Conservation (phyloP, 2,329 filamentous ascomycete species). For the Myriosclerotinia duriaeana region DNA sequence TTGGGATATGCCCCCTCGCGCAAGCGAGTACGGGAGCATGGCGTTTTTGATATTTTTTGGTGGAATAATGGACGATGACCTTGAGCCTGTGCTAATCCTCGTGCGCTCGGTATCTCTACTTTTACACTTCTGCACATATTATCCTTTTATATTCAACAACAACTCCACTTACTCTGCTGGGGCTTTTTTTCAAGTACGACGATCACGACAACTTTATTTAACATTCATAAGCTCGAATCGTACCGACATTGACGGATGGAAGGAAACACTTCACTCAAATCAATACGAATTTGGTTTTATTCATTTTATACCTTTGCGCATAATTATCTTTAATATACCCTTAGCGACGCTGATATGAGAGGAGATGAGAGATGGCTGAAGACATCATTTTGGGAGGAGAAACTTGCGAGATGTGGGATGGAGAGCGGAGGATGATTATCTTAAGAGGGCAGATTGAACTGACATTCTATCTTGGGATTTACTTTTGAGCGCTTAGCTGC, state of each 20-base stretch:
- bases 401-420: neutral
- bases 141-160: constrained; percentile 28
- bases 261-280: constrained; percentile 13
- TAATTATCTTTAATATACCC: constrained; percentile 15
- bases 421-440: neutral
- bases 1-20: constrained; percentile 28
- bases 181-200: constrained; percentile 5
- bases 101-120: constrained; percentile 37
- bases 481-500: constrained; percentile 20
- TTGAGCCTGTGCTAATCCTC: constrained; percentile 40
- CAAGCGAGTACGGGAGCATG: constrained; percentile 32
- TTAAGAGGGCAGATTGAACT: neutral
- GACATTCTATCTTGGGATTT: neutral
- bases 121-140: constrained; percentile 32
- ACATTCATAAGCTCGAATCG: constrained; percentile 14
- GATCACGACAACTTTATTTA: constrained; percentile 13
- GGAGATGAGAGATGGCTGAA: constrained; percentile 4
- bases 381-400: constrained; percentile 5
- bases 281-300: constrained; percentile 8
- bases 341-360: neutral
- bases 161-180: constrained; percentile 23
- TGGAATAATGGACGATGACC: constrained; percentile 28
- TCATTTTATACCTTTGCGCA: constrained; percentile 5
- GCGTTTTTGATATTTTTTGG: constrained; percentile 33
- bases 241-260: constrained; percentile 4